phyloP scores from a whole-genome alignment of 2,329 filamentous ascomycete species.

The Ophiocordyceps polyrhachis-furcata region DNA sequence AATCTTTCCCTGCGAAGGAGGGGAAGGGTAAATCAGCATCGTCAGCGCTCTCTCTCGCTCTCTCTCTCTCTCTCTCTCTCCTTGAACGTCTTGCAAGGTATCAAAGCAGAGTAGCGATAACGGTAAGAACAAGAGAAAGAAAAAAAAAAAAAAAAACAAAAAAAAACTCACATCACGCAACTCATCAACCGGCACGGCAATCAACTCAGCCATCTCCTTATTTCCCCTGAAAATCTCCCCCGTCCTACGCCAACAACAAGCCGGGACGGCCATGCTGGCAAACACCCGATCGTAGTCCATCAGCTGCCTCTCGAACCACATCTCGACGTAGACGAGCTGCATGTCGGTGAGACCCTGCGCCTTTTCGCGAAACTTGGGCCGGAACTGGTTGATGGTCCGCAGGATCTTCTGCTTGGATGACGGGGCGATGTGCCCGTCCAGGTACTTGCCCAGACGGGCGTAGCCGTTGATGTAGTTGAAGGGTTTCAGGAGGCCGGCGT shows the following conservation, averaged over 20 bases:
- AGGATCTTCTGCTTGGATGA: constrained; percentile 79
- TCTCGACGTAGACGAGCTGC: constrained; percentile 86
- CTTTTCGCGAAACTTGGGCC: constrained; percentile 89
- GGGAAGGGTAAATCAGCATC: not conserved
- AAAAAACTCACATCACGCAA: constrained; percentile 60
- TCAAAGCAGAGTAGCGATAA: not conserved
- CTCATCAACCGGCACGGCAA: constrained; percentile 79
- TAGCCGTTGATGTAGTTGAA: constrained; percentile 99
- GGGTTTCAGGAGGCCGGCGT: constrained; percentile 81
- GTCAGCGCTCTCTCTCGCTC: not conserved
- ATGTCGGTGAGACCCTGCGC: constrained; percentile 85
- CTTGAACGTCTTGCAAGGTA: not conserved
- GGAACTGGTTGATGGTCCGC: constrained; percentile 77
- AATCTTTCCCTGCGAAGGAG: constrained; percentile 54
- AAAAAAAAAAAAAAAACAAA: not conserved
- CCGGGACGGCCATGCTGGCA: constrained; percentile 95
- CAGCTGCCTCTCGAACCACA: constrained; percentile 95
- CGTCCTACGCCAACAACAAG: constrained; percentile 90
- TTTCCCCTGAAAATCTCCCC: constrained; percentile 96
- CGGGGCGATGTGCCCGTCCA: constrained; percentile 72
- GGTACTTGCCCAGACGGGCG: constrained; percentile 71
- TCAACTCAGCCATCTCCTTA: constrained; percentile 95
- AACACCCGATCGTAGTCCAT: constrained; percentile 99
- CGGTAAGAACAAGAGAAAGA: not conserved
- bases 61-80: no score